phyloP scores from a whole-genome alignment of 345 rosid species.

The Lepidium aucheri region DNA sequence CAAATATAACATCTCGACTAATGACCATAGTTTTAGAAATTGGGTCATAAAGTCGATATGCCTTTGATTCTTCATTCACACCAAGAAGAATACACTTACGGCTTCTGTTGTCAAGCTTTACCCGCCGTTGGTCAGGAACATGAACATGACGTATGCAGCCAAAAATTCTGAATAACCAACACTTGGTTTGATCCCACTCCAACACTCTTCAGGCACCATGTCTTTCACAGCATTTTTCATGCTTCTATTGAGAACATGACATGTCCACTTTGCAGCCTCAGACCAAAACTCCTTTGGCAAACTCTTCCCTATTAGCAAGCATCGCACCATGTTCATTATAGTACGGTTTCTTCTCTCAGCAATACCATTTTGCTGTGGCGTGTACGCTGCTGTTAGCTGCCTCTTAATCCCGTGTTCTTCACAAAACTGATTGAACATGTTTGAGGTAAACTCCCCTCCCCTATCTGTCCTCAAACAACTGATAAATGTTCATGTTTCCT shows the following conservation, averaged over 20 bases:
- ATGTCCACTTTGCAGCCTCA: not conserved
- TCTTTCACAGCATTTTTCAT: not conserved
- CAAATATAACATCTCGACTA: too few species aligned
- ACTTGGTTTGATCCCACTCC: too few species aligned
- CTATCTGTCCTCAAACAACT: not conserved
- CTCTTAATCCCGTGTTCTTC: not conserved
- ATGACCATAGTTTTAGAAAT: too few species aligned
- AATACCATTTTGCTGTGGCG: not conserved
- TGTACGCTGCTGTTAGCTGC: not conserved
- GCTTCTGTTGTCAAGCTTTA: too few species aligned
- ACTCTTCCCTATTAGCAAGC: not conserved
- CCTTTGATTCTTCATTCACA: too few species aligned
- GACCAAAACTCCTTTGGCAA: not conserved
- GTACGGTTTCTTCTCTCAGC: not conserved
- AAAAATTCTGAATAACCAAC: too few species aligned
- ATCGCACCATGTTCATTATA: not conserved
- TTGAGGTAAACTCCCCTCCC: not conserved
- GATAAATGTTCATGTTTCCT: not conserved
- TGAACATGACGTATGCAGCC: too few species aligned
- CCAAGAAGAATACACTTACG: too few species aligned
- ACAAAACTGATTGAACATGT: not conserved
- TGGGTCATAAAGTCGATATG: too few species aligned
- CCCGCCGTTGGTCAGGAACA: too few species aligned
- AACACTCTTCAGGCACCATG: not conserved
- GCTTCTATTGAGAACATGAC: not conserved